Base-by-base conservation (phyloP, 306 rosid genomes). In the Prinsepia uniflora region DNA sequence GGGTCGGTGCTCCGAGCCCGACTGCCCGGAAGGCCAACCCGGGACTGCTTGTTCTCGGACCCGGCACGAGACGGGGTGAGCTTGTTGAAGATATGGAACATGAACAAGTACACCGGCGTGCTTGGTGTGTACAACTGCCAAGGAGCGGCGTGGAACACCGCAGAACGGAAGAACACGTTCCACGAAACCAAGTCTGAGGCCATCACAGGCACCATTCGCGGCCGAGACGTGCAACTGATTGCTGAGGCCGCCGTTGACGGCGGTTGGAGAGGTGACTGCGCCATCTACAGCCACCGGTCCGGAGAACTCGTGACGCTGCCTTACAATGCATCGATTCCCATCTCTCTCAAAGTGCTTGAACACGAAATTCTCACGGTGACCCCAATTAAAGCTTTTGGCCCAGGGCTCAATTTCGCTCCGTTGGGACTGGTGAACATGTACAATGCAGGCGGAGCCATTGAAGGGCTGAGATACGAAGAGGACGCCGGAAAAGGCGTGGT, bases 11-110 rank as follows among this genome's bases (percentile, higher is more conserved):
- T 94, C 17, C 84, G 98, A 43, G 73, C 95, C 7, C 91, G 80
- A n/a, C 81, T 89, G 12, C 97, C 99, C 0, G 99, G 99, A 0
- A 70, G 99, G 64, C 99, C 99, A 40, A 91, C 99, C 13, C 75
- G 68, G 45, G 98, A 94, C 52, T 87, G 98, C 77, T 80, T 94
- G 80, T 90, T 94, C 70, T 49, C 80, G 0, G 98, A 94, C 67
- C 98, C 97, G 22, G 86, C 97, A 11, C 84, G 98, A 1, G 97
- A 94, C 43, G 95, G 99, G 0, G 80, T 75, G 6, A 84, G 92
- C 82, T 59, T 94, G 79, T 79, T 94, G 70, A 94, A 91, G 85
- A 91, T 94, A 81, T 94, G 99, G 99, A 94, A 91, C 82, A 87
- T 90, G 96, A 94, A 91, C 75, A 84, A 83, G 78, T 79, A 46